phyloP scores from a whole-genome alignment of 2,329 filamentous ascomycete species.

The Nectriaceae sp. region DNA sequence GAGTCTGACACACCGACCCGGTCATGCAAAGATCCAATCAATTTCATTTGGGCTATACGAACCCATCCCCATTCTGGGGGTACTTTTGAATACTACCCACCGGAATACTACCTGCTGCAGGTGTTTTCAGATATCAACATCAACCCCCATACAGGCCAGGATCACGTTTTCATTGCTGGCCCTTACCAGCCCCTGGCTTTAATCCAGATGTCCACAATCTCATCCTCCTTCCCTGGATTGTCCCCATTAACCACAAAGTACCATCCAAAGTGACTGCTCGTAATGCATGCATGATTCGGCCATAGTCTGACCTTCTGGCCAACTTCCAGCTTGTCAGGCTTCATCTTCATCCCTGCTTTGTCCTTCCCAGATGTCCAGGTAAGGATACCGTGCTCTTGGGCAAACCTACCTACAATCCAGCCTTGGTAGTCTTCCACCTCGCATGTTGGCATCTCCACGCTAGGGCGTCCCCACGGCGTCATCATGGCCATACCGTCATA shows the following conservation, averaged over 20 bases:
- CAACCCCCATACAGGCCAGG: no score
- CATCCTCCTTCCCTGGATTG: constrained; percentile 52
- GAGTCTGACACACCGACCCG: no score
- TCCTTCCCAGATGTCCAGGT: constrained; percentile 45
- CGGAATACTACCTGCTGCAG: no score
- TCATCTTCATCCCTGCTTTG: constrained; percentile 21
- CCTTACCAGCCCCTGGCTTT: constrained; percentile 30
- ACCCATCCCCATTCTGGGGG: no score
- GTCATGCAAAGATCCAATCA: no score
- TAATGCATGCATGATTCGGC: constrained; percentile 82
- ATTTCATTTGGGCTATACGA: no score
- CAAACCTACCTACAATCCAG: neutral
- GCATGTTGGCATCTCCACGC: neutral
- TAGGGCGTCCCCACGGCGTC: neutral
- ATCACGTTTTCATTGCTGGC: no score
- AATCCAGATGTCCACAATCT: constrained; percentile 72
- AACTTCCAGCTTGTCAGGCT: constrained; percentile 45
- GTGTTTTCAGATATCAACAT: no score
- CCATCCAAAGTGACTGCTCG: constrained; percentile 69
- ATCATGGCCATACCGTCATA: constrained; percentile 68
- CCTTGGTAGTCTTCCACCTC: constrained; percentile 1
- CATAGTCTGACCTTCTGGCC: constrained; percentile 72
- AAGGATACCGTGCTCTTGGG: neutral
- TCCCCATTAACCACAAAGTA: constrained; percentile 74
- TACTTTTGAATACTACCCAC: no score